Percentiles rank a stretch among this genome's conserved stretches.
Evolutionary conservation across 768 basidiomycete genomes (phyloP).

Genomic region (Rhizopogon vinicolor): DNA sequence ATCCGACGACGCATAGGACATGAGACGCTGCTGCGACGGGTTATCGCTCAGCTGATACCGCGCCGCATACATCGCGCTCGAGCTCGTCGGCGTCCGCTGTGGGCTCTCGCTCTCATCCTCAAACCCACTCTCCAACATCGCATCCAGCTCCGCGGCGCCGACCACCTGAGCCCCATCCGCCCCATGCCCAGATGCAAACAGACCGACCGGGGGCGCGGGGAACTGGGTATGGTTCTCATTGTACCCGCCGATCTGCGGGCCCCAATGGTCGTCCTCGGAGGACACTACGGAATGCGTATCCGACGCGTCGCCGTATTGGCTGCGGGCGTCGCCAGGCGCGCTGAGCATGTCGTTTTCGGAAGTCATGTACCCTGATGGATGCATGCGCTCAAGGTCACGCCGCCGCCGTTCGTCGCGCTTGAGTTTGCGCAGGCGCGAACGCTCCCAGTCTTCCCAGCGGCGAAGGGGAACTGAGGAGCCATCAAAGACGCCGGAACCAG

Average conservation of each 20-base stretch:
- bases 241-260: constrained; percentile 90
- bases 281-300: constrained; percentile 79
- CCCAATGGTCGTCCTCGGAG: constrained; percentile 96
- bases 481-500: constrained; percentile 46
- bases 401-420: constrained; percentile 81
- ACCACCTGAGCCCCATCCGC: constrained; percentile 38
- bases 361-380: constrained; percentile 62
- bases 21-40: constrained; percentile 23
- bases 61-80: constrained; percentile 34
- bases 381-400: constrained; percentile 74
- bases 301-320: constrained; percentile 65
- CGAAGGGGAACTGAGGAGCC: constrained; percentile 78
- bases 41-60: constrained; percentile 68
- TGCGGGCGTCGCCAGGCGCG: constrained; percentile 49
- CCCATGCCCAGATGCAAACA: constrained; percentile 26
- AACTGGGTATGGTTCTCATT: constrained; percentile 80
- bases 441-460: constrained; percentile 99
- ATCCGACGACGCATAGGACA: constrained; percentile 50
- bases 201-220: constrained; percentile 80
- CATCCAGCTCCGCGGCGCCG: constrained; percentile 76
- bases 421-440: constrained; percentile 87
- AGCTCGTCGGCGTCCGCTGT: constrained; percentile 21
- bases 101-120: constrained; percentile 61
- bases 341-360: constrained; percentile 62
- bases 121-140: constrained; percentile 90